phyloP scores from a whole-genome alignment of 164 flowering plant genomes.

The Brasenia schreberi region DNA sequence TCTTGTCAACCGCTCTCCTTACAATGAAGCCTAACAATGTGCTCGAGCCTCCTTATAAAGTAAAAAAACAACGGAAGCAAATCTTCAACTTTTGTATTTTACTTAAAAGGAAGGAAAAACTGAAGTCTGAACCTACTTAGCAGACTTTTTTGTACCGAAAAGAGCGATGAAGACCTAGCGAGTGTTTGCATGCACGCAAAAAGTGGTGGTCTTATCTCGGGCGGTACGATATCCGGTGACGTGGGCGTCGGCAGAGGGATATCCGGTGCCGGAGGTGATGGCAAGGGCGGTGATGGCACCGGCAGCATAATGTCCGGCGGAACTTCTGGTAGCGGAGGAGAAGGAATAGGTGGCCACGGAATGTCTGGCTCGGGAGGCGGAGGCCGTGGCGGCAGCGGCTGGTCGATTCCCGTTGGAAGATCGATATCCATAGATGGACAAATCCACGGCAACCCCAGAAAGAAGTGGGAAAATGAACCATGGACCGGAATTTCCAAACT shows the following conservation, averaged over 20 bases:
- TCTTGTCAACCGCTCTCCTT: too few relatives aligned
- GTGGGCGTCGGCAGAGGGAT: constrained; percentile 1
- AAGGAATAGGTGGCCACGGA: neutral
- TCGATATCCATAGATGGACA: neutral
- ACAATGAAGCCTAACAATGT: too few relatives aligned
- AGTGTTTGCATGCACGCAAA: too few relatives aligned
- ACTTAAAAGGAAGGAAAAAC: too few relatives aligned
- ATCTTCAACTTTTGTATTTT: too few relatives aligned
- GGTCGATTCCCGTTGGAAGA: neutral
- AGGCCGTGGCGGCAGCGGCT: neutral
- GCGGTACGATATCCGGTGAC: constrained; percentile 6
- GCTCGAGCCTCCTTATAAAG: too few relatives aligned
- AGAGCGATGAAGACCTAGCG: too few relatives aligned
- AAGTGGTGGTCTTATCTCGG: constrained; percentile 5
- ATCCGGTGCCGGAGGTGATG: constrained; percentile 6
- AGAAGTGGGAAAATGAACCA: too few relatives aligned
- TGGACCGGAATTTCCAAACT: neutral
- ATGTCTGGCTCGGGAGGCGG: neutral
- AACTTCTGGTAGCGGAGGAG: neutral
- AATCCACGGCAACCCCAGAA: neutral
- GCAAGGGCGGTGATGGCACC: neutral
- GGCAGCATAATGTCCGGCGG: neutral
- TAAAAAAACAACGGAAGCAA: too few relatives aligned
- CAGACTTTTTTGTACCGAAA: too few relatives aligned
- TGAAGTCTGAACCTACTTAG: too few relatives aligned